phyloP scores from a whole-genome alignment of 805 yeast genomes.

The Cyberlindnera xylosilytica region DNA sequence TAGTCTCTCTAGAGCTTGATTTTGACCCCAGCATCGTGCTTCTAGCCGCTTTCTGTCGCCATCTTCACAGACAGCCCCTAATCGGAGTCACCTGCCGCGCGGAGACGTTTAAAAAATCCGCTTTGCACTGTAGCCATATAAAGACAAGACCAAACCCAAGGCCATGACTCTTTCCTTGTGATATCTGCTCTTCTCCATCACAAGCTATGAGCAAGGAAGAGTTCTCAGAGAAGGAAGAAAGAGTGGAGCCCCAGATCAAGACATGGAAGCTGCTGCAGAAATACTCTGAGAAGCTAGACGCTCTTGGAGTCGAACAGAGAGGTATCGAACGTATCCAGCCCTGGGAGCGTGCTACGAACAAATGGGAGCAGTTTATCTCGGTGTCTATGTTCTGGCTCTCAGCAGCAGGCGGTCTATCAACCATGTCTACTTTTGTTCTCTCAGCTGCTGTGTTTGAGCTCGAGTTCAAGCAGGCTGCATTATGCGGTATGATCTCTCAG shows the following conservation, averaged over 20 bases:
- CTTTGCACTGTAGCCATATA: too few species aligned
- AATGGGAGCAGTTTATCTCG: conserved; percentile 33
- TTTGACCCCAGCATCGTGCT: too few species aligned
- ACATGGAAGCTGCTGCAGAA: conserved; percentile 23
- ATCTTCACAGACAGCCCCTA: too few species aligned
- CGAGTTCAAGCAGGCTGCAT: conserved; percentile 61
- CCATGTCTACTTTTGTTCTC: conserved; percentile 79
- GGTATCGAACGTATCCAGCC: conserved; percentile 79
- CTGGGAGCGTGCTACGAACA: conserved; percentile 51
- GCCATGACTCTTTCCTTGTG: too few species aligned
- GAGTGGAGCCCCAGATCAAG: conserved; percentile 18
- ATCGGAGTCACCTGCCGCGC: neutral
- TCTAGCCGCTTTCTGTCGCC: too few species aligned
- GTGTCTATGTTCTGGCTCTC: conserved; percentile 80
- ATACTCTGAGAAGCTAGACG: conserved; percentile 47
- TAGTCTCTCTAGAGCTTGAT: too few species aligned
- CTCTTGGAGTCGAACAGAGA: conserved; percentile 65
- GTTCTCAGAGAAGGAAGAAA: conserved; percentile 9
- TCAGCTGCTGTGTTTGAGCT: conserved; percentile 72
- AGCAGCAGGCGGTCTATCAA: conserved; percentile 84
- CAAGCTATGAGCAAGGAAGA: conserved; percentile 4
- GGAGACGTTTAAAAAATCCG: too few species aligned
- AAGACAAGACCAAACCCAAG: too few species aligned
- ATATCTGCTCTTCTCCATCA: too few species aligned
- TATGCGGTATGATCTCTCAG: conserved; percentile 61